A percentile compares a stretch with the other conserved stretches of the same genome.
phyloP scores from a whole-genome alignment of 192 early-diverging fungal genomes.

The Funneliformis mosseae region DNA sequence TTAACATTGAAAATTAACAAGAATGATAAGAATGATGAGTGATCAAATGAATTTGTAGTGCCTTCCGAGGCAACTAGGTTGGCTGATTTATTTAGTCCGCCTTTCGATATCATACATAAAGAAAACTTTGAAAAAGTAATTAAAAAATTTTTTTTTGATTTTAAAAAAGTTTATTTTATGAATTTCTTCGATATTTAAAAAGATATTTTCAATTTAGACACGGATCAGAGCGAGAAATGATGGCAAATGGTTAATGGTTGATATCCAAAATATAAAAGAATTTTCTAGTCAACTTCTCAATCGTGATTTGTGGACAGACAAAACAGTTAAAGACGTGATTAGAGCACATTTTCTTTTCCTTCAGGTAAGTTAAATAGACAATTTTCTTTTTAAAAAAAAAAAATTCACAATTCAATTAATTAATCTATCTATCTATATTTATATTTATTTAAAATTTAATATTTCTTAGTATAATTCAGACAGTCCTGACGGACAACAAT shows the following conservation, averaged over 20 bases:
- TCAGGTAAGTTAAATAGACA: constrained; percentile 56
- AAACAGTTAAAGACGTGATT: constrained; percentile 74
- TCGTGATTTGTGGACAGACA: constrained; percentile 91
- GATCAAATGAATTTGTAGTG: constrained; percentile 3
- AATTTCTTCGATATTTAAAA: background rate
- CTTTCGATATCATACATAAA: constrained; percentile 83
- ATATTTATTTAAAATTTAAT: too few relatives aligned
- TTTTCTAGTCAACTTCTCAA: constrained; percentile 90
- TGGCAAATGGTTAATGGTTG: constrained; percentile 84
- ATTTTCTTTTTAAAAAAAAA: background rate
- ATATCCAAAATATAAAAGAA: constrained; percentile 81
- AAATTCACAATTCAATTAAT: background rate
- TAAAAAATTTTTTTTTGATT: background rate
- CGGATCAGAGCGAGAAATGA: constrained; percentile 59
- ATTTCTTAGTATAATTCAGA: constrained; percentile 40
- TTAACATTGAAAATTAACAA: background rate
- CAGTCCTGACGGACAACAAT: constrained; percentile 69
- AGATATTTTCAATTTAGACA: constrained; percentile 47
- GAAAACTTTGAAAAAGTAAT: constrained; percentile 70
- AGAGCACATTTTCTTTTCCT: constrained; percentile 83
- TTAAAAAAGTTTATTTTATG: background rate
- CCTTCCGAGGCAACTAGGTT: constrained; percentile 44
- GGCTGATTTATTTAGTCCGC: constrained; percentile 83
- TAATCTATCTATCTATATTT: constrained; percentile 15
- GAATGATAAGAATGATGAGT: background rate